phyloP scores from a whole-genome alignment of 1,284 basidiomycete species.

The Flammula alnicola region DNA sequence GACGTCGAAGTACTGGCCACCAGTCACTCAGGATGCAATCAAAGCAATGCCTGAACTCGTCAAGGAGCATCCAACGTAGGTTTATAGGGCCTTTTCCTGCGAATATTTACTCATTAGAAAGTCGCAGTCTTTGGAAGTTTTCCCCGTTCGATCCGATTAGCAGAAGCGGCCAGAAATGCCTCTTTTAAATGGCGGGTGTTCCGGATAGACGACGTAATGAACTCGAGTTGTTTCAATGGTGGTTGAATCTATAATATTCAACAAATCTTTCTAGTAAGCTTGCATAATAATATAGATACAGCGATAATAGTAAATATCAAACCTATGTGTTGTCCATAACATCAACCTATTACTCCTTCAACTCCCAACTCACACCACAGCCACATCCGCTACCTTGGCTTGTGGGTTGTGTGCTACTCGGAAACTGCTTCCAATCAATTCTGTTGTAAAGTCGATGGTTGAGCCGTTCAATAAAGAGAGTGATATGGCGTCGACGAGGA shows the following conservation, averaged over 20 bases:
- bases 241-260: not conserved
- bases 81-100: not conserved
- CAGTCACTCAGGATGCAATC: slow-evolving; percentile 25
- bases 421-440: slow-evolving; percentile 90
- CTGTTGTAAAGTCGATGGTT: slow-evolving; percentile 87
- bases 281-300: slow-evolving; percentile 23
- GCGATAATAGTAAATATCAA: slow-evolving; percentile 24
- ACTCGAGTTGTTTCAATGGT: no score
- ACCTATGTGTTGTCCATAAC: slow-evolving; percentile 14
- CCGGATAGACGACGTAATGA: no score
- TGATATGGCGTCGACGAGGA: slow-evolving; percentile 84
- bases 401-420: slow-evolving; percentile 82
- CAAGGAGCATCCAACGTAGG: slow-evolving; percentile 23
- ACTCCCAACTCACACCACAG: slow-evolving; percentile 91
- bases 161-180: slow-evolving; percentile 1
- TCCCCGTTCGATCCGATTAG: slow-evolving; percentile 23
- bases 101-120: not conserved
- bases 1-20: slow-evolving; percentile 30
- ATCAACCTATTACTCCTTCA: slow-evolving; percentile 53
- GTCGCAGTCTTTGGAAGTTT: slow-evolving; percentile 20
- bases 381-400: slow-evolving; percentile 84
- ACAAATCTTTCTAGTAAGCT: slow-evolving; percentile 2
- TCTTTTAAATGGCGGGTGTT: slow-evolving; percentile 7
- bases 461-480: slow-evolving; percentile 81
- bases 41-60: slow-evolving; percentile 28